Conservation (phyloP, 2,329 filamentous ascomycete species). For the Dothideomycetes sp. region DNA sequence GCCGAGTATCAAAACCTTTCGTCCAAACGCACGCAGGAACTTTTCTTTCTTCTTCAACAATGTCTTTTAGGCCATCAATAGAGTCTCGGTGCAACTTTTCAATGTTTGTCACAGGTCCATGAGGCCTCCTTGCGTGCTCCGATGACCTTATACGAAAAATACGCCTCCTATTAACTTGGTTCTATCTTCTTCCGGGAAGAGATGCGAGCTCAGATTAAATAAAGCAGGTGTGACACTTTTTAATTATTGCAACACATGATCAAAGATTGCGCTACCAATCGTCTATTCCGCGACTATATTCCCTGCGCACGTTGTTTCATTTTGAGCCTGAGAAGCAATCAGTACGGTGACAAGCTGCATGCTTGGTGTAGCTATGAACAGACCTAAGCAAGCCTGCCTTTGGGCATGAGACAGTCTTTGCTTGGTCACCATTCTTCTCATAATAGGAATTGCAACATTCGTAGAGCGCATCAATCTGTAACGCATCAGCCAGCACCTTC, state of each 20-base stretch:
- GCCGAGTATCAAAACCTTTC: not conserved
- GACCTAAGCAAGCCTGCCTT: conserved; percentile 62
- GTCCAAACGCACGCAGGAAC: conserved; percentile 9
- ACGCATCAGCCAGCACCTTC: conserved; percentile 14
- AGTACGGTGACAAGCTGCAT: not conserved
- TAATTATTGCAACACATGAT: no score
- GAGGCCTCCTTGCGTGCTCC: conserved; percentile 88
- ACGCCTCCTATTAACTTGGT: conserved; percentile 51
- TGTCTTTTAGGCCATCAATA: conserved; percentile 90
- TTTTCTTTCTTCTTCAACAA: conserved; percentile 48
- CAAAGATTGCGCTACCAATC: not conserved
- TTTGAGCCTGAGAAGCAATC: conserved; percentile 46
- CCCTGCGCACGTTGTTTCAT: conserved; percentile 60
- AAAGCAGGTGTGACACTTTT: conserved; percentile 26
- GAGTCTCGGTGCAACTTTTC: conserved; percentile 94
- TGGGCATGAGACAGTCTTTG: conserved; percentile 72
- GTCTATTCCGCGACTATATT: conserved; percentile 9
- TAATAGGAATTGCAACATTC: conserved; percentile 92
- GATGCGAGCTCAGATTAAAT: conserved; percentile 30
- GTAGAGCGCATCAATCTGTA: conserved; percentile 73
- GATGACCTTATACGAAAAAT: conserved; percentile 77
- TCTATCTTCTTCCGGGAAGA: conserved; percentile 37
- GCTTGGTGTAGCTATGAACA: not conserved
- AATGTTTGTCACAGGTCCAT: conserved; percentile 83
- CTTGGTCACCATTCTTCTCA: conserved; percentile 62